Conservation (phyloP, 2,329 filamentous ascomycete genomes). For the Aspergillus ruber region DNA sequence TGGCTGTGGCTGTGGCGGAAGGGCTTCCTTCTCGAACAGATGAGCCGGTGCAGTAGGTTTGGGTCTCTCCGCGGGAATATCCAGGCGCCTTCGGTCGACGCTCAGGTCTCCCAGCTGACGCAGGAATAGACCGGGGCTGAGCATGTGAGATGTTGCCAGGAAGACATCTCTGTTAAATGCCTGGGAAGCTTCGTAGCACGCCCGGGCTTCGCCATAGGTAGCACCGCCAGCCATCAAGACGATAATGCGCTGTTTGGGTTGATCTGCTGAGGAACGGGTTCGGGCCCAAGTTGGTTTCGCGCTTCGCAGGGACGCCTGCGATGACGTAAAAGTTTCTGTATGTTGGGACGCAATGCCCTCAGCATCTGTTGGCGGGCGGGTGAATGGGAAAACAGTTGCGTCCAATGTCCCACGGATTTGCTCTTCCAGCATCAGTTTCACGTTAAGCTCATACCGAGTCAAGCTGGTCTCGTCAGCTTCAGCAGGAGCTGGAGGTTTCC, state of each 20-base stretch:
- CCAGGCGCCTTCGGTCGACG: conserved; percentile 65
- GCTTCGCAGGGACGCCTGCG: conserved; percentile 72
- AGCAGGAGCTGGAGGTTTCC: conserved; percentile 50
- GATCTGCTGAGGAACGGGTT: conserved; percentile 63
- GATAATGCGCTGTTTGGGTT: conserved; percentile 84
- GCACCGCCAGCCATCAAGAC: conserved; percentile 94
- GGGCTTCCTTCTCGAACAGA: conserved; percentile 67
- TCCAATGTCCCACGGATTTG: conserved; percentile 63
- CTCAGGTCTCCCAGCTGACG: conserved; percentile 76
- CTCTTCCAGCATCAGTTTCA: conserved; percentile 79
- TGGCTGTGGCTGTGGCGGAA: conserved; percentile 45
- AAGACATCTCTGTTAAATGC: conserved; percentile 74
- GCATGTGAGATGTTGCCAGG: conserved; percentile 85
- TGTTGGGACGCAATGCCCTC: conserved; percentile 39
- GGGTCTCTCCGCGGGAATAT: conserved; percentile 74
- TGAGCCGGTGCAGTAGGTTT: conserved; percentile 77
- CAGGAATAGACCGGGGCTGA: conserved; percentile 75
- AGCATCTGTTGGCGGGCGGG: conserved; percentile 57
- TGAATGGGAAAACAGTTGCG: conserved; percentile 61
- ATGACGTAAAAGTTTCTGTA: conserved; percentile 38
- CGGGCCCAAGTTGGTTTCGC: conserved; percentile 95
- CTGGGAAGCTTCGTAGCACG: conserved; percentile 79
- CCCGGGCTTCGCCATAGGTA: conserved; percentile 81
- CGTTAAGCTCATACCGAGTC: conserved; percentile 74
- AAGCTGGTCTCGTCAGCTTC: conserved; percentile 72